Percentiles rank a stretch among this genome's conserved stretches.
phyloP scores from a whole-genome alignment of 2,329 filamentous ascomycete species.

The Ilyonectria destructans region DNA sequence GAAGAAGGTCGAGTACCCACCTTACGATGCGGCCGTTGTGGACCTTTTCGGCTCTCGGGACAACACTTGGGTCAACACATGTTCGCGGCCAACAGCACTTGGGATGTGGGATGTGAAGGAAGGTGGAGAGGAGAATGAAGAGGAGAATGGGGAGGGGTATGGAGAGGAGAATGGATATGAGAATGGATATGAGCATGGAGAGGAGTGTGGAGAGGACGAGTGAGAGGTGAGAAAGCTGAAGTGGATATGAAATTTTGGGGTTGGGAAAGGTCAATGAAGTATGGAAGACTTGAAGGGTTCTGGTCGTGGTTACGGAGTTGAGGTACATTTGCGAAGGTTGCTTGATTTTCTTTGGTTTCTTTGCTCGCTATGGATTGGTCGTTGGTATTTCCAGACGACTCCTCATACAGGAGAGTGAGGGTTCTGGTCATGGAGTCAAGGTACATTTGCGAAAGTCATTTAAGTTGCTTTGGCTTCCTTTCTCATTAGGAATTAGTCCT shows the following conservation, averaged over 20 bases:
- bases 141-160: too few relatives aligned
- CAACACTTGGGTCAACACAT: constrained; percentile 43
- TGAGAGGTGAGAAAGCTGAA: not conserved
- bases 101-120: constrained; percentile 46
- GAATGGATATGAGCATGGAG: not conserved
- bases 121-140: constrained; percentile 8
- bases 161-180: not conserved
- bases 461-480: not conserved
- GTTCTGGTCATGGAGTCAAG: not conserved
- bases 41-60: constrained; percentile 38
- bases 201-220: too few relatives aligned
- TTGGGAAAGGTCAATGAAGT: not conserved
- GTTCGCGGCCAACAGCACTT: constrained; percentile 44
- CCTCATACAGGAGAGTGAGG: not conserved
- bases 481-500: not conserved
- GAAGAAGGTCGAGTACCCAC: constrained; percentile 38
- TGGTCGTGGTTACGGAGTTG: not conserved
- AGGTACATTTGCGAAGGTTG: constrained; percentile 8
- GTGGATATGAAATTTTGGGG: not conserved
- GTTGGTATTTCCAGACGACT: not conserved
- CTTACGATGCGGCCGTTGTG: constrained; percentile 40
- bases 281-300: not conserved
- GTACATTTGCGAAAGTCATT: constrained; percentile 5
- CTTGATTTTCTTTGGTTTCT: not conserved
- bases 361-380: not conserved